Conservation (phyloP, 495 filamentous ascomycete genomes). For the Neurospora sp. region DNA sequence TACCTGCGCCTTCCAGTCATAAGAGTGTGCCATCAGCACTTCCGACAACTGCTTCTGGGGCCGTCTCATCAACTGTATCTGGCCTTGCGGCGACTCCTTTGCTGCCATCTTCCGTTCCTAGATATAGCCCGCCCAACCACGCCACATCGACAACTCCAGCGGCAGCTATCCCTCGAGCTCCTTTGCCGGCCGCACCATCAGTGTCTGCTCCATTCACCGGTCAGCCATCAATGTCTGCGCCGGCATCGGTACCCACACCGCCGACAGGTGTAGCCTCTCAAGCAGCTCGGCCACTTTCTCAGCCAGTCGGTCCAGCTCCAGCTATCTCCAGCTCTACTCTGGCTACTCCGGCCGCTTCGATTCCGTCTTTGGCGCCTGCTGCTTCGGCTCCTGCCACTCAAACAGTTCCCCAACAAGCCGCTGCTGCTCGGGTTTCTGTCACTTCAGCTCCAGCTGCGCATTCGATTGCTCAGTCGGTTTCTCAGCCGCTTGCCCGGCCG, state of each 20-base stretch:
- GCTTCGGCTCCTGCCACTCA: not conserved
- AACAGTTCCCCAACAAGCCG: not conserved
- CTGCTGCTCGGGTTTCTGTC: not conserved
- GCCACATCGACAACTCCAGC: not conserved
- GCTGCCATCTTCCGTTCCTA: not conserved
- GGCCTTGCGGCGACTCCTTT: not conserved
- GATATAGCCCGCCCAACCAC: not conserved
- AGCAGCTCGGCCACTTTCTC: not conserved
- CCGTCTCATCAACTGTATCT: not conserved
- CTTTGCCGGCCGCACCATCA: not conserved
- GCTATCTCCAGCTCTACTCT: not conserved
- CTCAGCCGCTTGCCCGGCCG: not conserved
- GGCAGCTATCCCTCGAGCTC: not conserved
- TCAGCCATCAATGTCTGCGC: not conserved
- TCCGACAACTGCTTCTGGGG: not conserved
- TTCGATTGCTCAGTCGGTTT: not conserved
- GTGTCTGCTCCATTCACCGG: not conserved
- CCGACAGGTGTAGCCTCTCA: not conserved
- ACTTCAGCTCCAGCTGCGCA: not conserved
- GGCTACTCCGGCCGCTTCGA: not conserved
- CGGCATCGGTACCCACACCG: not conserved
- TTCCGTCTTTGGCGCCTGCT: not conserved
- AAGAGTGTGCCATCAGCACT: not conserved
- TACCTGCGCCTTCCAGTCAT: not conserved
- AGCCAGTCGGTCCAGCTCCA: not conserved